Base-by-base conservation (phyloP, 176 grass and related monocot genomes). In the Oryza glumipatula region DNA sequence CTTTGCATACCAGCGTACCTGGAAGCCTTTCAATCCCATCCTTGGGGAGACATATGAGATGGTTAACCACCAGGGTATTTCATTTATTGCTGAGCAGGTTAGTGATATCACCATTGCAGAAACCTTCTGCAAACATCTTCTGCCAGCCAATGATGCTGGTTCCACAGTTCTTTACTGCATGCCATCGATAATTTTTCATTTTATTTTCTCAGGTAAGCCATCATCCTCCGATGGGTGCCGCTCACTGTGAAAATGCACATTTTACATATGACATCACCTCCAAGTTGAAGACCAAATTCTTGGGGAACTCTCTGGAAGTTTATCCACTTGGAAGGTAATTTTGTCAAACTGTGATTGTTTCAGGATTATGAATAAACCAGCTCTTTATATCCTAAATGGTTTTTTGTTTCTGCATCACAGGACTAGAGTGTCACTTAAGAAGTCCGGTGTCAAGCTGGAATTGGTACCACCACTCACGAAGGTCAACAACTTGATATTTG, bases 11-110 rank as follows among this genome's bases (percentile, higher is more conserved):
- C 96, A 99, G 7, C 90, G 97, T 79, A 63, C 91, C 19, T 99
- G 97, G 97, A 99, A 99, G 48, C 97, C 97, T 68, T 99, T 99
- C 79, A 99, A 99, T 89, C 94, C 96, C 0, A 99, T 99, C 74
- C 90, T 99, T 21, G 96, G 96, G 85, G 96, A 99, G 76, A 99
- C 96, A 11, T 99, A 89, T 82, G 96, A 99, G 84, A 77, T 99
- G 92, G 86, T 88, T 77, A 96, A 96, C 78, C 96, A 98, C 78
- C 56, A 89, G 65, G 96, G 96, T 33, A 81, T 99, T 60, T 82
- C 86, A 48, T 99, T 99, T 82, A 89, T 99, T 49, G 76, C 91
- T 47, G 96, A 99, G 67, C 96, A 99, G 93, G 96, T 99, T 72
- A 32, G 78, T 85, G 47, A 58, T 82, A 46, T 70, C 74, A 3